A percentile compares a stretch with the other conserved stretches of the same genome.
Conservation (phyloP, 2,329 filamentous ascomycete genomes). For the Uncinocarpus reesii region DNA sequence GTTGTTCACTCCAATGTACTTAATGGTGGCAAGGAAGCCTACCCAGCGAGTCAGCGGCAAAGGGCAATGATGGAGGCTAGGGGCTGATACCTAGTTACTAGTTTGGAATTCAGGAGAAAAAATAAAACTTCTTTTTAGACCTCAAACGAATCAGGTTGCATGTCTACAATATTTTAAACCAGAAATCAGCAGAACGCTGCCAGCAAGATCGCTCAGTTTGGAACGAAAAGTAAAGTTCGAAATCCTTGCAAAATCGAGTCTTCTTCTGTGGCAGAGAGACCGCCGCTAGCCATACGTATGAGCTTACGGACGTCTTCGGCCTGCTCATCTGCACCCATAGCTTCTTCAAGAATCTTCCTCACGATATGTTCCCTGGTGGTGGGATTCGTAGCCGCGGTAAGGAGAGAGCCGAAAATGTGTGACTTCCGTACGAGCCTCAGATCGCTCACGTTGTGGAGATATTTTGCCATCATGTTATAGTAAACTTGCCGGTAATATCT, state of each 20-base stretch:
- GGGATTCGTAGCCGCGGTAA: background rate
- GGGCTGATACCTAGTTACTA: background rate
- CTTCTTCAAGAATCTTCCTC: background rate
- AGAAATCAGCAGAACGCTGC: no score
- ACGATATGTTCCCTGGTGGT: background rate
- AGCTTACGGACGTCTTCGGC: background rate
- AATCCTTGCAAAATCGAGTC: background rate
- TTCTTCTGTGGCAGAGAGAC: background rate
- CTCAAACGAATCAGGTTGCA: no score
- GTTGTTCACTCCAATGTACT: conserved; percentile 20
- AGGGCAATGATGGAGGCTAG: background rate
- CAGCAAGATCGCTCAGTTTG: background rate
- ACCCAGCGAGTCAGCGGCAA: background rate
- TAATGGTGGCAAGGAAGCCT: conserved; percentile 12
- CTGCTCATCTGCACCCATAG: background rate
- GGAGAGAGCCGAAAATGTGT: background rate
- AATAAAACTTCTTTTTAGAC: no score
- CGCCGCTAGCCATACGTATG: background rate
- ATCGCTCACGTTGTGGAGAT: background rate
- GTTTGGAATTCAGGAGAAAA: no score
- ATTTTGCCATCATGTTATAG: background rate
- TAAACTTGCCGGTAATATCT: background rate
- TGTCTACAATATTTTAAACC: no score
- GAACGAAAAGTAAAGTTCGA: background rate
- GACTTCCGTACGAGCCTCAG: background rate